Evolutionary conservation across 2,329 filamentous ascomycete species (phyloP), one percentile per base, ranked within the genome.

Genomic region (Trichoderma breve): DNA sequence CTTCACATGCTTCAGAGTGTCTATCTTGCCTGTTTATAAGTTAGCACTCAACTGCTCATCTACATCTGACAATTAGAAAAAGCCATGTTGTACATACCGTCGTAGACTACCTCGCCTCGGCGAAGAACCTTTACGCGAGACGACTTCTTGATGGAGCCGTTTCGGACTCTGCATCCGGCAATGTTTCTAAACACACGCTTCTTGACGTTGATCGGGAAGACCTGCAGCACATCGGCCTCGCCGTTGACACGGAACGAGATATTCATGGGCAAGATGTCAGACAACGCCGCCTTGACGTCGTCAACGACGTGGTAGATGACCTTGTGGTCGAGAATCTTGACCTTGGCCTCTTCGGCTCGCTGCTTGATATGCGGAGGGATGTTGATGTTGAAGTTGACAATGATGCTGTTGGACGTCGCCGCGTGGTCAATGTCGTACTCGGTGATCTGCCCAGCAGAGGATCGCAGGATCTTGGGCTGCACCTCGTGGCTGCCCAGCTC

Each of bases 401-500:
- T 89, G 76, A 91, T 84, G 43, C 92, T 93, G 32, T 89, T 86
- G 2, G 95, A 93, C 21, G 89, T 89, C 1, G 92, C 89, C 0
- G 96, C 95, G 79, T 96, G 93, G 78, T 97, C 93, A 70, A 99
- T 86, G 80, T 99, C 96, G 74, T 90, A 97, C 82, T 98, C 93
- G 39, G 88, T 89, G 55, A 98, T 87, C 28, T 90, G 86, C 1
- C 96, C 97, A 1, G 96, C 92, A 2, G 87, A 89, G 4, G 92
- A 91, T 26, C 92, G 90, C 43, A 99, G 88, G 72, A 99, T 86
- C 71, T 90, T 89, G 15, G 95, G 88, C 36, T 86, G 88, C 51
- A 98, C 91, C 79, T 98, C 94, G 76, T 94, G 90, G 82, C 92
- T 97, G 74, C 95, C 94, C 74, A 98, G 86, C 72, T 91, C 89